phyloP scores from a whole-genome alignment of 2,329 filamentous ascomycete species.

The Colletotrichum incanum region DNA sequence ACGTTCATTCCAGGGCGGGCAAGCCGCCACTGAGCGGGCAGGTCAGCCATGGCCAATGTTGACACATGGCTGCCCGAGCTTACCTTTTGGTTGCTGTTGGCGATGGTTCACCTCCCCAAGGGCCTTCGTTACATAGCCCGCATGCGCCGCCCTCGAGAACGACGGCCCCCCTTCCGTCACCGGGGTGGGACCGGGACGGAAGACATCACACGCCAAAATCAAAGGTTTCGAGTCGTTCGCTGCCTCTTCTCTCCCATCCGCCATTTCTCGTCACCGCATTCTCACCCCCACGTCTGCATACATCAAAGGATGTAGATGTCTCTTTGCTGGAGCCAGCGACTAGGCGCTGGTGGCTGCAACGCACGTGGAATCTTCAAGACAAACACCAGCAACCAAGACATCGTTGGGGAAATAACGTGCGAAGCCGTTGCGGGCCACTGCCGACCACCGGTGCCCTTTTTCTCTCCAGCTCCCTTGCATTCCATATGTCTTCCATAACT shows the following conservation, averaged over 20 bases:
- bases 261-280: background rate
- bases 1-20: background rate
- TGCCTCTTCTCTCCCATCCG: background rate
- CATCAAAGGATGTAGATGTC: background rate
- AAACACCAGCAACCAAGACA: constrained; percentile 5
- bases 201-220: background rate
- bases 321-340: background rate
- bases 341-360: constrained; percentile 15
- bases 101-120: background rate
- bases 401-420: background rate
- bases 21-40: background rate
- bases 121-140: background rate
- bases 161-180: background rate
- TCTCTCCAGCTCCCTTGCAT: constrained; percentile 6
- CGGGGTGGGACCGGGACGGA: background rate
- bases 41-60: background rate
- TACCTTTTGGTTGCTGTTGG: background rate
- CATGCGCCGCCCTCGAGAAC: background rate
- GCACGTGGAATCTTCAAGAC: constrained; percentile 26
- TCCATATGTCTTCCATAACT: background rate
- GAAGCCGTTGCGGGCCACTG: background rate
- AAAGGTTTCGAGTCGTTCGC: background rate
- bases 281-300: background rate
- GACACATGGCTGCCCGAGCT: background rate
- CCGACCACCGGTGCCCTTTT: too few species aligned